A percentile compares a stretch with the other conserved stretches of the same genome.
Evolutionary conservation across 768 basidiomycete genomes (phyloP).

Genomic region (Podaxis pistillaris): DNA sequence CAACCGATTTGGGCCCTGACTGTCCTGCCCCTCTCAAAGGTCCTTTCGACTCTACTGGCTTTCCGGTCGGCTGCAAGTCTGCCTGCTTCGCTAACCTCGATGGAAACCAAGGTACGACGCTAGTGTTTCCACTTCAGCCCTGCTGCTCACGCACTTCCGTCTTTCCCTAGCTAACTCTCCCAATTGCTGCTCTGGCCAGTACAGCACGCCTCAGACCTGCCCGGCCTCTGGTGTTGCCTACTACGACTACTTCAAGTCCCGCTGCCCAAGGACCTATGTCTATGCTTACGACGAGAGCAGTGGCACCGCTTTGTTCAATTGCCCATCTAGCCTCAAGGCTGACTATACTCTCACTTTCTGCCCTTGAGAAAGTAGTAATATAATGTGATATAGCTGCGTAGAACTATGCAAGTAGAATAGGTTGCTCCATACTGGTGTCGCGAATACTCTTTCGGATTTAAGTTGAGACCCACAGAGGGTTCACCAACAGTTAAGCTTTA

Average conservation of each 20-base stretch:
- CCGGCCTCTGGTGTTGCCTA: conserved; percentile 42
- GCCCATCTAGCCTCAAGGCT: conserved; percentile 36
- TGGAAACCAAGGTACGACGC: conserved; percentile 36
- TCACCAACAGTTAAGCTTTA: too few relatives aligned
- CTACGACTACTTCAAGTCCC: conserved; percentile 41
- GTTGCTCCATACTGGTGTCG: too few relatives aligned
- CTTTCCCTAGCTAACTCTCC: conserved; percentile 45
- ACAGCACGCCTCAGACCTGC: conserved; percentile 53
- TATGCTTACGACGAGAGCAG: conserved; percentile 56
- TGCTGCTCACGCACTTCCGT: not conserved
- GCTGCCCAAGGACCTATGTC: conserved; percentile 48
- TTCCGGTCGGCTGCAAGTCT: conserved; percentile 58
- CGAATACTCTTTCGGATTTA: too few relatives aligned
- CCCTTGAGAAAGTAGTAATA: conserved; percentile 27
- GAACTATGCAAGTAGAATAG: not conserved
- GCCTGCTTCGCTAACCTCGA: conserved; percentile 49
- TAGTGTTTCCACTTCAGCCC: not conserved
- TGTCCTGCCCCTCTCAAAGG: conserved; percentile 55
- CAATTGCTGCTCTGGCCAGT: conserved; percentile 63
- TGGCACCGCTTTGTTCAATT: conserved; percentile 54
- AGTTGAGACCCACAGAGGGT: too few relatives aligned
- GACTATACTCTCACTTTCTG: conserved; percentile 54
- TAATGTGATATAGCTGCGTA: not conserved
- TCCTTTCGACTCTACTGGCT: conserved; percentile 49
- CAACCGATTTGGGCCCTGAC: conserved; percentile 57